phyloP scores from a whole-genome alignment of 2,329 filamentous ascomycete genomes.

The Aspergillus sclerotialis region DNA sequence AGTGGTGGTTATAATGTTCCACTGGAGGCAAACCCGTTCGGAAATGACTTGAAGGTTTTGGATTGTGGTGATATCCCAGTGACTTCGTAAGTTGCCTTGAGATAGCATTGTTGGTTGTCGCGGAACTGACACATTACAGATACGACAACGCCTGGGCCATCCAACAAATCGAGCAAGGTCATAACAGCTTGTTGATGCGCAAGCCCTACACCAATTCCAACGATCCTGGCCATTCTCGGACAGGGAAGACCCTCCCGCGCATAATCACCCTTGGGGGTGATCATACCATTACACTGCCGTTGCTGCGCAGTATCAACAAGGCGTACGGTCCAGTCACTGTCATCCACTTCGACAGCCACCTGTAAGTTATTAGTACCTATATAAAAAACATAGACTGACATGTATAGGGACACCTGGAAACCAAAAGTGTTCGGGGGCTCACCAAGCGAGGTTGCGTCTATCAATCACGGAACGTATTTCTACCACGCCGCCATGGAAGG shows the following conservation, averaged over 20 bases:
- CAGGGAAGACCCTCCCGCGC: conserved; percentile 69
- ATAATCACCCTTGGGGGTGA: conserved; percentile 63
- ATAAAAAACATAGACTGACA: neutral
- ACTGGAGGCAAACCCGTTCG: conserved; percentile 70
- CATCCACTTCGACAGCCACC: conserved; percentile 57
- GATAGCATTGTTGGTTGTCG: neutral
- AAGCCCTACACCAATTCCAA: conserved; percentile 62
- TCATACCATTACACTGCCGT: conserved; percentile 39
- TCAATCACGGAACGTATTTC: conserved; percentile 89
- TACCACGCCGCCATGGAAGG: conserved; percentile 75
- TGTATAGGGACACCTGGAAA: conserved; percentile 53
- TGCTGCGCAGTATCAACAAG: conserved; percentile 53
- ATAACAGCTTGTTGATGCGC: conserved; percentile 67
- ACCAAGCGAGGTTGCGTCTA: conserved; percentile 64
- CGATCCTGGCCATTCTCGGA: conserved; percentile 60
- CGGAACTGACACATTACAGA: conserved; percentile 31
- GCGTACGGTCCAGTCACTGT: conserved; percentile 63
- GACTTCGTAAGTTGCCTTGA: conserved; percentile 59
- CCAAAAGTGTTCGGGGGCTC: conserved; percentile 83
- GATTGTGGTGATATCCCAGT: conserved; percentile 83
- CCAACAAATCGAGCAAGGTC: conserved; percentile 78
- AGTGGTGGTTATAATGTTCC: conserved; percentile 86
- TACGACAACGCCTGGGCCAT: conserved; percentile 80
- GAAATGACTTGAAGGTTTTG: conserved; percentile 70
- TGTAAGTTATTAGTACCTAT: conserved; percentile 27